Base-by-base conservation (phyloP, 2,329 filamentous ascomycete genomes). In the Clarireedia sp. region DNA sequence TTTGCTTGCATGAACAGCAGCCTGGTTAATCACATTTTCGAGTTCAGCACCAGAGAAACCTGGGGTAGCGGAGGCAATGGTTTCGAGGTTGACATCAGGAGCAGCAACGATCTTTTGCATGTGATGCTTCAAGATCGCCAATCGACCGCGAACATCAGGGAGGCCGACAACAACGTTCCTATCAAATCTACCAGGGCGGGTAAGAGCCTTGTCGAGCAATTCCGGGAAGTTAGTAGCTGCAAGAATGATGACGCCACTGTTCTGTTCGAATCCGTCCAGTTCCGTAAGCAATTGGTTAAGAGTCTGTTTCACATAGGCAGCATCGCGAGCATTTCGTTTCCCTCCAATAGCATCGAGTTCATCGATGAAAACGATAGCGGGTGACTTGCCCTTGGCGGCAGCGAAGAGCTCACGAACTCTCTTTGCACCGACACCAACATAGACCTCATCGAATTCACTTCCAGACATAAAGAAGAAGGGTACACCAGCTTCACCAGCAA, bases 381-480 rank as follows among this genome's bases (percentile, higher is more conserved):
- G 92, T 3, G 90, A 85, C 74, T 97, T 96, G 61, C 78, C 72
- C 63, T 90, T 89, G 61, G 92, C 92, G 55, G 87, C 83, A 46
- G 78, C 74, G 70, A 96, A 95, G n/a, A 96, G 80, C 60, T 96
- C 94, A 57, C 94, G 89, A 48, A 99, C 92, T 67, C 94, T 88
- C 78, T 99, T 96, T 46, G 90, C 90, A 68, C 91, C 90, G 53
- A 99, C 94, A 68, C 94, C 94, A 37, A 99, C 95, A 67, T 96
- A 99, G 51, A 99, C 87, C 72, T 99, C 94, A 67, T 99, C 94
- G 68, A 99, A 99, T 71, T 99, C 94, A 57, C 90, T 95, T 50
- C 94, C 94, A 67, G 94, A 99, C 92, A 99, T 97, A 79, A 96
- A 99, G 79, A 97, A 99, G 79, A 99, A 99, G 1, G 94, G 94